Base-by-base conservation (phyloP, 306 rosid species). In the Medicago ruthenica region DNA sequence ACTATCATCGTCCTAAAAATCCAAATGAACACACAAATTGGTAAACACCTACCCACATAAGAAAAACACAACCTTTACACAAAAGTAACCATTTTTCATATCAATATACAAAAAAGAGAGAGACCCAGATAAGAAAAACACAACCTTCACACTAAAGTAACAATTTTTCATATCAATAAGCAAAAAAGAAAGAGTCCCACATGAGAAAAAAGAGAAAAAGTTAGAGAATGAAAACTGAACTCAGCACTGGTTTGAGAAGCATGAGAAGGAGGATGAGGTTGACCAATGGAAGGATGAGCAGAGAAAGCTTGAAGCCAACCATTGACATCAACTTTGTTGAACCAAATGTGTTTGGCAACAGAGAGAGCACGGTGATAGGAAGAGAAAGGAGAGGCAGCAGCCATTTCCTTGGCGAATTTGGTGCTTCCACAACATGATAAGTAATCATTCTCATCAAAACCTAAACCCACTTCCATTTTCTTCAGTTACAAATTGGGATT, bases 281-380 rank as follows among this genome's bases (percentile, higher is more conserved):
- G 78, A 50, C 98, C 98, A 24, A 94, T 94, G 76, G 71, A 86
- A 79, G 95, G 95, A 34, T 94, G 96, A 63, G 91, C 90, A 3
- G 90, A 83, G 86, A 94, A 94, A 13, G 97, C 97, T 84, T 90
- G 88, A 53, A 94, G 85, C 93, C 97, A 91, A 22, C 87, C 97
- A 77, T 70, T 77, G 67, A 91, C 93, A 60, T 94, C 95, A 67
- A 94, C 89, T 57, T 41, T 79, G 73, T 90, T 84, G 82, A 92
- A 87, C 98, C 98, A 94, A 55, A 90, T 64, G 27, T 74, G 76
- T 69, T 88, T 77, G 11, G 97, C 96, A 13, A 86, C 81, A 16
- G 77, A 71, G 36, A 90, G 15, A 13, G 95, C 92, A 8, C 84
- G 86, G 14, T 80, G 62, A 7, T 87, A 76, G 12, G 95, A 90